These are phyloP conservation scores for Tremella yokohamensis DNA, from an alignment of 768 basidiomycete genomes.

Conservation along the genomic window DNA sequence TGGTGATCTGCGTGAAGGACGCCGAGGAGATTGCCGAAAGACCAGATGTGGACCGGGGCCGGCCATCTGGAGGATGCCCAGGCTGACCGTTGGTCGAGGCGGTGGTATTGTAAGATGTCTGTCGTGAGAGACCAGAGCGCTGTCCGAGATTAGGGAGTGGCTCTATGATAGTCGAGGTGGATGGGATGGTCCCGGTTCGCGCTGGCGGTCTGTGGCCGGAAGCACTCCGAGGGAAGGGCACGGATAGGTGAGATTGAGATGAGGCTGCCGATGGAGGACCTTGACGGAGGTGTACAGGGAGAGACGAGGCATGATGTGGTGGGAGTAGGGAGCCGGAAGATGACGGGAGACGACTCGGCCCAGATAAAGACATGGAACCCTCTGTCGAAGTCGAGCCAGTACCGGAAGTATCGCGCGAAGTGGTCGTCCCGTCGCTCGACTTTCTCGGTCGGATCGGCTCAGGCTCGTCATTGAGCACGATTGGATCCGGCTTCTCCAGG, in stretches of 20 bases:
- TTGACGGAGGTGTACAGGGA: conserved; percentile 1
- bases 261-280: conserved; percentile 2
- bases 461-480: neutral
- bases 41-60: neutral
- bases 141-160: neutral
- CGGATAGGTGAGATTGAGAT: conserved; percentile 4
- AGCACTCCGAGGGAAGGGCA: conserved; percentile 4
- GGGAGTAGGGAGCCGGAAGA: neutral
- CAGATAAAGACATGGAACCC: neutral
- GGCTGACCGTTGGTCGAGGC: neutral
- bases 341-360: neutral
- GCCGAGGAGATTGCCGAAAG: neutral
- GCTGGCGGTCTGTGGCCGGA: neutral
- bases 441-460: neutral
- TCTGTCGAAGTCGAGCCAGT: conserved; percentile 1
- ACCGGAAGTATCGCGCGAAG: neutral
- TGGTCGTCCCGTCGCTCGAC: neutral
- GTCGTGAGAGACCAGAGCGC: neutral
- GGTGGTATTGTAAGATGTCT: neutral
- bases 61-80: neutral
- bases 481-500: neutral
- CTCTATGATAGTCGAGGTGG: conserved; percentile 10
- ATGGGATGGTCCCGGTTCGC: conserved; percentile 11
- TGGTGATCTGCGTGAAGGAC: neutral
- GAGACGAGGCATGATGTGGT: neutral